A percentile compares a stretch with the other conserved stretches of the same genome.
Evolutionary conservation across 1,139 yeast species (phyloP).

Genomic region (Sugiyamaella paludigena): DNA sequence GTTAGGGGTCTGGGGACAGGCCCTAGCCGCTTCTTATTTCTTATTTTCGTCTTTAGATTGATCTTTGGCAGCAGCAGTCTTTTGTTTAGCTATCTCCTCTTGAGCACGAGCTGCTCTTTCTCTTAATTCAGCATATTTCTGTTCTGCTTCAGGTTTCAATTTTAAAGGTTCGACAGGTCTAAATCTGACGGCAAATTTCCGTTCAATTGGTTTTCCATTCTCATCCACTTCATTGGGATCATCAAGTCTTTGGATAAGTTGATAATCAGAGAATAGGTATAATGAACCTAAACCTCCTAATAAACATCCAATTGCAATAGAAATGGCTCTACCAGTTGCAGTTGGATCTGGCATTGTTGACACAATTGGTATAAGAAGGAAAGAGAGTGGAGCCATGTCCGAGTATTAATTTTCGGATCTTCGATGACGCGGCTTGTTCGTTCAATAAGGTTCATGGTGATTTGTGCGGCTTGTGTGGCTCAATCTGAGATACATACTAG

Average conservation of each 20-base stretch:
- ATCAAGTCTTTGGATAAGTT: constrained; percentile 35
- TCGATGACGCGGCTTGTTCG: too few relatives aligned
- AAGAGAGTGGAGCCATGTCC: too few relatives aligned
- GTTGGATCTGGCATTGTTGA: constrained; percentile 27
- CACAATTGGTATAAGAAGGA: not conserved
- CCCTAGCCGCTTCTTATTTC: not conserved
- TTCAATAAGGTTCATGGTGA: too few relatives aligned
- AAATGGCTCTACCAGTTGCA: constrained; percentile 36
- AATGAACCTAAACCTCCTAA: constrained; percentile 34
- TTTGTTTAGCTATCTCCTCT: not conserved
- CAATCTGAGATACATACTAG: too few relatives aligned
- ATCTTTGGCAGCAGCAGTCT: constrained; percentile 17
- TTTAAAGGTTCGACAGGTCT: constrained; percentile 38
- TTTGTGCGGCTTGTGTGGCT: too few relatives aligned
- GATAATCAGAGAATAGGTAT: constrained; percentile 36
- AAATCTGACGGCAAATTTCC: constrained; percentile 37
- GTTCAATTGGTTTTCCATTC: constrained; percentile 26
- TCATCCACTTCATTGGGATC: constrained; percentile 32
- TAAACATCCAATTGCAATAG: constrained; percentile 34
- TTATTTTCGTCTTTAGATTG: not conserved
- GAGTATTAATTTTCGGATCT: too few relatives aligned
- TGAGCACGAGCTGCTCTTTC: constrained; percentile 3
- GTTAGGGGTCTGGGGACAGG: too few relatives aligned
- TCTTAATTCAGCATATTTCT: constrained; percentile 14
- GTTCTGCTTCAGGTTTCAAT: constrained; percentile 38